Base-by-base conservation (phyloP, 2,329 filamentous ascomycete species). In the Aspergillus clavatus region DNA sequence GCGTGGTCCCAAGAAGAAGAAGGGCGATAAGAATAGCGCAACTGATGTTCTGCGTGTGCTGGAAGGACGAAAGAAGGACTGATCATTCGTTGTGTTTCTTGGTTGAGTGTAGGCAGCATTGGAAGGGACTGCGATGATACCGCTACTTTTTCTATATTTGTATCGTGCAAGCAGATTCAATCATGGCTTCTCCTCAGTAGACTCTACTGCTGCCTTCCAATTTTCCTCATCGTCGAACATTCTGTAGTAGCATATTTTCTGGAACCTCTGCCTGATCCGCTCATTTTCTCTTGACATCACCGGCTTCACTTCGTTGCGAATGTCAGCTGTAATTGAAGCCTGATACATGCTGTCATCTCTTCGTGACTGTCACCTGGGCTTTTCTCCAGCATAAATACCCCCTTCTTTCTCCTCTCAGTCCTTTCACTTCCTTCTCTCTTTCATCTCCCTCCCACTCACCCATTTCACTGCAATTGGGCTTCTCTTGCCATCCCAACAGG, bases 21-120 rank as follows among this genome's bases (percentile, higher is more conserved):
- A 76, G 62, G 69, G 74, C 38, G 71, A 77, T 59, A 73, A 72
- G 51, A 64, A 97, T 61, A 91, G 77, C 67, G 86, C 82, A 11
- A 79, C 79, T 4, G 88, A 95, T 73, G 87, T 95, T 43, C 71
- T 95, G 74, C 80, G 80, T 46, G 86, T 89, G 22, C 78, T 95
- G 58, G 86, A 93, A 62, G 74, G 52, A 78, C 77, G 62, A 69
- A 71, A 46, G 60, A 65, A n/a, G n/a, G n/a, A n/a, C n/a, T n/a
- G n/a, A n/a, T n/a, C n/a, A n/a, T n/a, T n/a, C n/a, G n/a, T n/a
- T n/a, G n/a, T n/a, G n/a, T n/a, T n/a, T n/a, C n/a, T n/a, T n/a
- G n/a, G n/a, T n/a, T n/a, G n/a, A n/a, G n/a, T n/a, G n/a, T n/a
- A n/a, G n/a, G n/a, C n/a, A n/a, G n/a, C n/a, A n/a, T n/a, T n/a